Base-by-base conservation (phyloP, 768 basidiomycete genomes). In the Kwoniella sp. region DNA sequence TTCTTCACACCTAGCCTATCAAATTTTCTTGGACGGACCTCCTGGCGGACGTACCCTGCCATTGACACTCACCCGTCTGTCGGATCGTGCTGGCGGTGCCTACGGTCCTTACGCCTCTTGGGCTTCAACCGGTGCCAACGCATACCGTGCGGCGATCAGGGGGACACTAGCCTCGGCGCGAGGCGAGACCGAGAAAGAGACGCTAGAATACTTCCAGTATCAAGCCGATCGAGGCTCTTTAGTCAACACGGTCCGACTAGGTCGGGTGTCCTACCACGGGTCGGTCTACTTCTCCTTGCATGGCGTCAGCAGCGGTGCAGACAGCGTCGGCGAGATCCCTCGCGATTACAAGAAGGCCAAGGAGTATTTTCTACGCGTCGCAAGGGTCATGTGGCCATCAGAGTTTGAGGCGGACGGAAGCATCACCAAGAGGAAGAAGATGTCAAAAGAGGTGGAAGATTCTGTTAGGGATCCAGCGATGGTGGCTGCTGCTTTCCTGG, bases 261-360 rank as follows among this genome's bases (percentile, higher is more conserved):
- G 90, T n/a, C 86, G 89, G 75, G 87, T 98, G 9, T 93, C 86
- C 76, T 98, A 99, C 68, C 87, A 91, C 69, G 95, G 95, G 15
- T 90, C 88, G 52, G 86, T 96, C 29, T 96, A 95, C 66, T 50
- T 55, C n/a, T 79, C 81, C 5, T 77, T 82, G 9, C 89, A 89
- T 3, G 92, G 93, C 9, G 83, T 87, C 33, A 82, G 80, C 2
- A 90, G 88, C 1, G 89, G 90, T 14, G 87, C 88, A 22, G 89
- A 93, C 75, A 88, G 88, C n/a, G 89, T 90, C 23, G 89, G 89
- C 7, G 83, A 83, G n/a, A 81, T 95, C 11, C 83, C 85, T 1
- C 82, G 86, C 38, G 88, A 89, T 70, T 93, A 82, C 71, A 76
- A 76, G 17, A 78, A 82, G 25, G 91, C 95, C 6, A 79, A 81